These are phyloP conservation scores for Rosa persica DNA, from an alignment of 306 rosid species.

Conservation along the genomic window DNA sequence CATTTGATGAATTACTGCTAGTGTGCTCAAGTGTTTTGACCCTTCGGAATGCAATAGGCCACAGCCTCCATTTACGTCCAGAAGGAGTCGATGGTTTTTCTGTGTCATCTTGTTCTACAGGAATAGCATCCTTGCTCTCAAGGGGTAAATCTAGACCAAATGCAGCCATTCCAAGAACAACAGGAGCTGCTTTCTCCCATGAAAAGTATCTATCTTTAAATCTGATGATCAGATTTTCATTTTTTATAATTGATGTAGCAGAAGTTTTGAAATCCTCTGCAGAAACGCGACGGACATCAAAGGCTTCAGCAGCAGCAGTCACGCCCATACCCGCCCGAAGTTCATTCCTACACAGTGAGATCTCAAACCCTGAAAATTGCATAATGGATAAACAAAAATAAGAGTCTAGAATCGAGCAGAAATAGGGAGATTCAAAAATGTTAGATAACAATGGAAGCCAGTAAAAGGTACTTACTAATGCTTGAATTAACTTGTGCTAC, in stretches of 20 bases:
- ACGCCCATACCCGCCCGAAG: slow-evolving; percentile 73
- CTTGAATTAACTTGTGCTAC: slow-evolving; percentile 38
- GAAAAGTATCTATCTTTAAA: slow-evolving; percentile 62
- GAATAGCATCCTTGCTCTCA: slow-evolving; percentile 67
- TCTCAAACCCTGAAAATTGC: slow-evolving; percentile 65
- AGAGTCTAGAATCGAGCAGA: slow-evolving; percentile 18
- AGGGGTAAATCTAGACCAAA: slow-evolving; percentile 68
- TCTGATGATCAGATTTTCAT: slow-evolving; percentile 68
- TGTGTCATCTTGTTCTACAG: slow-evolving; percentile 61
- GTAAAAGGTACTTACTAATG: slow-evolving; percentile 33
- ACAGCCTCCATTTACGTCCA: slow-evolving; percentile 88
- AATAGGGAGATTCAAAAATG: slow-evolving; percentile 26
- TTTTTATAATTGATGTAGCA: slow-evolving; percentile 58
- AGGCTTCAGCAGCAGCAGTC: slow-evolving; percentile 70
- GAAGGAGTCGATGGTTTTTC: slow-evolving; percentile 54
- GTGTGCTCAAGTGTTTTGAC: slow-evolving; percentile 82
- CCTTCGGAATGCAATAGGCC: slow-evolving; percentile 88
- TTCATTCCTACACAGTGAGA: slow-evolving; percentile 85
- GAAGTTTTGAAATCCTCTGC: slow-evolving; percentile 58
- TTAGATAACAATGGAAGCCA: slow-evolving; percentile 25
- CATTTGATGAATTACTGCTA: slow-evolving; percentile 57
- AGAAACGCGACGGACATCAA: slow-evolving; percentile 60
- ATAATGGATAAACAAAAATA: slow-evolving; percentile 25
- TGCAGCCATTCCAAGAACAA: slow-evolving; percentile 71
- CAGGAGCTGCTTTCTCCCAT: slow-evolving; percentile 91